Conservation (phyloP, 805 yeast species). For the Spathaspora hagerdaliae region DNA sequence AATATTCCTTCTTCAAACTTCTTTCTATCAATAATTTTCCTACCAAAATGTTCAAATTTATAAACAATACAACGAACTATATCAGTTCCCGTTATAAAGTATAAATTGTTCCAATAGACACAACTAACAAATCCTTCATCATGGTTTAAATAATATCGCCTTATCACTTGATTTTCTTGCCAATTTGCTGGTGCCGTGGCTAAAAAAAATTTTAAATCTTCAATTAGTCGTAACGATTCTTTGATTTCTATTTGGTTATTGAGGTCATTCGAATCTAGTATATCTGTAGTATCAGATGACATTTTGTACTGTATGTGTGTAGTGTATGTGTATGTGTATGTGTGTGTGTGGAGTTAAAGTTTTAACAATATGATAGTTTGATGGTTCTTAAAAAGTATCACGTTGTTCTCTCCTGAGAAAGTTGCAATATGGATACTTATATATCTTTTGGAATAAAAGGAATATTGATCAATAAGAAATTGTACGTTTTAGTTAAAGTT, state of each 20-base stretch:
- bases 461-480: no score
- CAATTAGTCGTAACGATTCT: constrained; percentile 60
- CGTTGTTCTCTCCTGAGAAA: no score
- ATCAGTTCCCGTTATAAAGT: constrained; percentile 93
- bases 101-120: constrained; percentile 86
- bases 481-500: no score
- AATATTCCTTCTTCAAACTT: constrained; percentile 97
- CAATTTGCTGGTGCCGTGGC: constrained; percentile 95
- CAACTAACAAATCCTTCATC: constrained; percentile 93
- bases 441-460: no score
- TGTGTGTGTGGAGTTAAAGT: no score
- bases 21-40: constrained; percentile 78
- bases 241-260: constrained; percentile 6
- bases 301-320: not conserved
- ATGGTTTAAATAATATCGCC: constrained; percentile 79
- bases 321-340: no score
- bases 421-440: no score
- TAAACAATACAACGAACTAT: constrained; percentile 89
- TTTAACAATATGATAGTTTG: no score
- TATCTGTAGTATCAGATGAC: not conserved
- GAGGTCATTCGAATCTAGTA: not conserved
- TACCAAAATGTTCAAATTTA: constrained; percentile 85
- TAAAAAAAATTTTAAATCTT: constrained; percentile 78
- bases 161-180: constrained; percentile 82
- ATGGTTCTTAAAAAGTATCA: no score